These are phyloP conservation scores for Hapsidospora chrysogenum DNA, from an alignment of 495 filamentous ascomycete species.

Conservation along the genomic window DNA sequence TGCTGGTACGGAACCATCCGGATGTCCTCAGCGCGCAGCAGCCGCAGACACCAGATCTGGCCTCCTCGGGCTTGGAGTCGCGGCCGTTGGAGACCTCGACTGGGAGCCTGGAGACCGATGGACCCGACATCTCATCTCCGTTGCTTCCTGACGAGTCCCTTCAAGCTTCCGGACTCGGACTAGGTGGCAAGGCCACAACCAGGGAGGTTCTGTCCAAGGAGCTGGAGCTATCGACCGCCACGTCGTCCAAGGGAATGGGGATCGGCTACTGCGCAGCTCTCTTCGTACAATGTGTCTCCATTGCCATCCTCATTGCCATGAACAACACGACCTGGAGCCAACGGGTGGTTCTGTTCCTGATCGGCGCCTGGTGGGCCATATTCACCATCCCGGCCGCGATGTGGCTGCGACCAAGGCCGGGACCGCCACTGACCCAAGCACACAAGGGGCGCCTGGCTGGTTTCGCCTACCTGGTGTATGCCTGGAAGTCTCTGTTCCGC, in stretches of 20 bases:
- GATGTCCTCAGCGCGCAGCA: conserved; percentile 18
- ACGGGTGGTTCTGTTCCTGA: conserved; percentile 66
- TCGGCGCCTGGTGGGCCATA: conserved; percentile 87
- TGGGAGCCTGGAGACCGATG: conserved; percentile 4
- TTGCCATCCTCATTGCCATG: conserved; percentile 49
- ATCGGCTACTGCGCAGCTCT: conserved; percentile 79
- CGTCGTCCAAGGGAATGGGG: conserved; percentile 79
- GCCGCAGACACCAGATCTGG: conserved; percentile 4
- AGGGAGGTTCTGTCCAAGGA: conserved; percentile 42
- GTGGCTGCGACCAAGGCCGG: conserved; percentile 83
- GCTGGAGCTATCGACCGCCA: conserved; percentile 61
- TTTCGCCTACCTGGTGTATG: conserved; percentile 35
- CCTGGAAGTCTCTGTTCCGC: conserved; percentile 72
- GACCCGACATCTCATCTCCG: not conserved
- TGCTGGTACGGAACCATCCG: conserved; percentile 66
- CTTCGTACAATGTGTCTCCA: conserved; percentile 59
- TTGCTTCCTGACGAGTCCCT: not conserved
- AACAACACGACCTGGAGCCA: conserved; percentile 63
- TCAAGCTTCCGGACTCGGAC: conserved; percentile 27
- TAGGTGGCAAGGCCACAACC: conserved; percentile 18
- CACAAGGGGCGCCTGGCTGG: conserved; percentile 4
- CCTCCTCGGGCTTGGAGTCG: conserved; percentile 6
- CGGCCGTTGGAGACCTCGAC: conserved; percentile 5
- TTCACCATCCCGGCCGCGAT: conserved; percentile 82
- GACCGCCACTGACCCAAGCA: conserved; percentile 44